These are phyloP conservation scores for Phytophthora capsici DNA, from an alignment of 352 stramenopile species.

Conservation along the genomic window DNA sequence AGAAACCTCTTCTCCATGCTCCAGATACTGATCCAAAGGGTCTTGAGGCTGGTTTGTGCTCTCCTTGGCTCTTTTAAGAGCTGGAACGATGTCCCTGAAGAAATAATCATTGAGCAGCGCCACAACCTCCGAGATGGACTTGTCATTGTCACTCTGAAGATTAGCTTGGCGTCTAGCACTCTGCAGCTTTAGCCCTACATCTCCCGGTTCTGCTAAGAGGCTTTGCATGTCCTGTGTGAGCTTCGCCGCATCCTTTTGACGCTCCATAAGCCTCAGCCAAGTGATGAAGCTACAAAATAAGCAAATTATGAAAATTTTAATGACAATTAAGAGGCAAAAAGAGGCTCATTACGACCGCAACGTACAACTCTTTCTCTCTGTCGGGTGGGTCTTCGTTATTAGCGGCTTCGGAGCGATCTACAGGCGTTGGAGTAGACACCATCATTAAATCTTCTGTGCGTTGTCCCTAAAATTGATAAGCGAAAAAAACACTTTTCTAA, in stretches of 20 bases:
- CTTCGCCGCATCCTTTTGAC: slow-evolving; percentile 17
- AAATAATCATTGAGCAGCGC: slow-evolving; percentile 35
- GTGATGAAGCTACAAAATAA: slow-evolving; percentile 32
- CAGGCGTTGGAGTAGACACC: not conserved
- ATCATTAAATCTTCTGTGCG: slow-evolving; percentile 2
- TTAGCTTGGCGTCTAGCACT: slow-evolving; percentile 23
- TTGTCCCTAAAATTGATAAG: slow-evolving; percentile 11
- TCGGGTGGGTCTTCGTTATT: not conserved
- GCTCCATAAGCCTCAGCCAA: slow-evolving; percentile 50
- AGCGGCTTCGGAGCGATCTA: not conserved
- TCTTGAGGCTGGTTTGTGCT: slow-evolving; percentile 7
- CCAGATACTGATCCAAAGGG: slow-evolving; percentile 43
- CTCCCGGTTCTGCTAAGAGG: slow-evolving; percentile 2
- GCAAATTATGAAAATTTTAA: slow-evolving; percentile 8
- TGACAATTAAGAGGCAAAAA: not conserved
- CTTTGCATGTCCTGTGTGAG: slow-evolving; percentile 24
- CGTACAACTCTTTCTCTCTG: slow-evolving; percentile 39
- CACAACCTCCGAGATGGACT: slow-evolving; percentile 25
- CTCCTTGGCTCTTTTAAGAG: slow-evolving; percentile 29
- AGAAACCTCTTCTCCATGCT: slow-evolving; percentile 33
- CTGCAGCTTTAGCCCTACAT: not conserved
- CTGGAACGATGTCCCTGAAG: slow-evolving; percentile 31
- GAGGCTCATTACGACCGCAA: not conserved
- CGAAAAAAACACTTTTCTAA: slow-evolving; percentile 1
- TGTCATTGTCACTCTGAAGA: slow-evolving; percentile 28